Evolutionary conservation across 331 rosid species (phyloP).

Genomic region (Rhamnella rubrinervis): DNA sequence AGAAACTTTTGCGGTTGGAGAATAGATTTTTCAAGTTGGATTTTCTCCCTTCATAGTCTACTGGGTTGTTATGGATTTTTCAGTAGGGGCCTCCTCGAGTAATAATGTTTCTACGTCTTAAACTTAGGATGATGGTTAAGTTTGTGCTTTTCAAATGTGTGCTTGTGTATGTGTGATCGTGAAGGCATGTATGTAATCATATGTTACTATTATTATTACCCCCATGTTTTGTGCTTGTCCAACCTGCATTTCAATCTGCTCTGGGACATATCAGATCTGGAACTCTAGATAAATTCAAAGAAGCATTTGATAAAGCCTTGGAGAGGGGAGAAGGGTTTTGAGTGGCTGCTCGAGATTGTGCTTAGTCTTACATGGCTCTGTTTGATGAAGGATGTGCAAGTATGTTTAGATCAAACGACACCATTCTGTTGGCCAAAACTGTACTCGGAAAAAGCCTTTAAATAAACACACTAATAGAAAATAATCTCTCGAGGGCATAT

Average conservation of each 20-base stretch:
- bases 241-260: slow-evolving; percentile 70
- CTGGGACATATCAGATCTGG: slow-evolving; percentile 77
- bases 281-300: slow-evolving; percentile 77
- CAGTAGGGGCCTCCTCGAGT: too few relatives aligned
- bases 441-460: slow-evolving; percentile 2
- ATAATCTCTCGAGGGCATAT: not conserved
- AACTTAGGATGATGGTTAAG: too few relatives aligned
- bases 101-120: too few relatives aligned
- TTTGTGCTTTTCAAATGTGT: too few relatives aligned
- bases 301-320: slow-evolving; percentile 79
- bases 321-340: slow-evolving; percentile 76
- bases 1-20: too few relatives aligned
- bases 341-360: slow-evolving; percentile 52
- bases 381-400: slow-evolving; percentile 81
- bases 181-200: too few relatives aligned
- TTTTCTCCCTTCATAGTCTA: too few relatives aligned
- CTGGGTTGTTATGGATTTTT: too few relatives aligned
- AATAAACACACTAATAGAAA: slow-evolving; percentile 13
- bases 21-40: too few relatives aligned
- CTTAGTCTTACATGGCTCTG: slow-evolving; percentile 46
- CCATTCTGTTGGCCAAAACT: slow-evolving; percentile 8
- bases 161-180: too few relatives aligned
- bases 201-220: too few relatives aligned
- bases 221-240: slow-evolving; percentile 54
- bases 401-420: slow-evolving; percentile 25